Conservation (phyloP, 352 stramenopile species). For the Phytophthora cactorum region DNA sequence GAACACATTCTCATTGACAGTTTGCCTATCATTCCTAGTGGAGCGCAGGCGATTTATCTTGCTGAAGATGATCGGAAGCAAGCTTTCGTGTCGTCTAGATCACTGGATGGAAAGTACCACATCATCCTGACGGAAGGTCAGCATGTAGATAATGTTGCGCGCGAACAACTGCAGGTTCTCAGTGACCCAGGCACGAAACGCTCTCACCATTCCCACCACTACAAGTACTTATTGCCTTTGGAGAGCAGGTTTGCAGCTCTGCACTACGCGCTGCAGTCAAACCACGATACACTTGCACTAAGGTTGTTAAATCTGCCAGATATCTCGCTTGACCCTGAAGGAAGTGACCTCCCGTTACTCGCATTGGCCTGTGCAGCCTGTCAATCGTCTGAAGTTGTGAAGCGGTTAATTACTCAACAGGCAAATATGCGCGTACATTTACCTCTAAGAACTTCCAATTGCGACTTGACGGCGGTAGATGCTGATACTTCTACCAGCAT, state of each 20-base stretch:
- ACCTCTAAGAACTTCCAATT: constrained; percentile 44
- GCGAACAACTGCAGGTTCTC: constrained; percentile 42
- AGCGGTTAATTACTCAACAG: constrained; percentile 49
- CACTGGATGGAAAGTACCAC: constrained; percentile 56
- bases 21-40: constrained; percentile 41
- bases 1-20: constrained; percentile 58
- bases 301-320: constrained; percentile 38
- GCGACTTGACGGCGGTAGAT: constrained; percentile 21
- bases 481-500: constrained; percentile 27
- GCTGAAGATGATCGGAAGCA: constrained; percentile 28
- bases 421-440: constrained; percentile 69
- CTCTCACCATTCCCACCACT: constrained; percentile 8
- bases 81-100: constrained; percentile 54
- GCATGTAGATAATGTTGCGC: constrained; percentile 46
- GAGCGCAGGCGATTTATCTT: constrained; percentile 23
- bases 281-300: constrained; percentile 42
- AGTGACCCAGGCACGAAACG: constrained; percentile 3
- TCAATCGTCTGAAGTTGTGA: constrained; percentile 50
- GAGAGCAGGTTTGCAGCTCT: constrained; percentile 62
- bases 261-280: constrained; percentile 67
- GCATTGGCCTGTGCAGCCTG: constrained; percentile 60
- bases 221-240: constrained; percentile 57
- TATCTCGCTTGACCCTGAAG: constrained; percentile 49
- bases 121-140: constrained; percentile 56
- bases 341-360: constrained; percentile 62